Base-by-base conservation (phyloP, 345 rosid genomes). In the Sapria himalayana region DNA sequence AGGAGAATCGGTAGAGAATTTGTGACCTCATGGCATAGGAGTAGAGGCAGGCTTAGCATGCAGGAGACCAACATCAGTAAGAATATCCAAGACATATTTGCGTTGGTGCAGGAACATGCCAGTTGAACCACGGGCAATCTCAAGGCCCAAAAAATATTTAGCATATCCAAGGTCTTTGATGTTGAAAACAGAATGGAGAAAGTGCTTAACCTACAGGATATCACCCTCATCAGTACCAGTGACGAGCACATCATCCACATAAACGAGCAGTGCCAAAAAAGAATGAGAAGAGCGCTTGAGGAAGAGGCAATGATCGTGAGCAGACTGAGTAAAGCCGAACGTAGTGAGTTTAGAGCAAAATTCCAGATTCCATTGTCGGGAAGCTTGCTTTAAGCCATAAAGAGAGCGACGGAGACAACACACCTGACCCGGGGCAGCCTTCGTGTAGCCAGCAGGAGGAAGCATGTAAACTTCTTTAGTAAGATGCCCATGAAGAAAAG, bases 121-220 rank as follows among this genome's bases (percentile, higher is more conserved):
- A 4, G 12, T 3, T 2, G 1, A 3, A 0, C 9, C 17, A 0
- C 1, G 15, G 8, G 39, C 32, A 8, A 55, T 25, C 22, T 55
- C 27, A n/a, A 48, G 25, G 7, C 40, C 45, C 0, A 55, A 13
- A 14, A 55, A 41, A 3, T 41, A 55, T 5, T 48, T 41, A 1
- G 39, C 13, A 4, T 9, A 11, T 2, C 51, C 32, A 10, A 43
- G 15, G 10, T 49, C 51, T 13, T 49, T 56, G 4, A 29, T 43
- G 15, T 2, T 14, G 9, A 56, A 56, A 1, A 12, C 4, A 11
- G 14, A 1, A 5, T 18, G 8, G 7, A 38, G 14, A 8, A 16
- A 3, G 0, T 10, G 8, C 29, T 41, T 48, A 11, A 37, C 2
- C 0, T 10, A 4, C 4, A 9, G 0, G 4, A 49, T 40, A 2